Base-by-base conservation (phyloP, 1,284 basidiomycete species). In the Rhodotorula sp. region DNA sequence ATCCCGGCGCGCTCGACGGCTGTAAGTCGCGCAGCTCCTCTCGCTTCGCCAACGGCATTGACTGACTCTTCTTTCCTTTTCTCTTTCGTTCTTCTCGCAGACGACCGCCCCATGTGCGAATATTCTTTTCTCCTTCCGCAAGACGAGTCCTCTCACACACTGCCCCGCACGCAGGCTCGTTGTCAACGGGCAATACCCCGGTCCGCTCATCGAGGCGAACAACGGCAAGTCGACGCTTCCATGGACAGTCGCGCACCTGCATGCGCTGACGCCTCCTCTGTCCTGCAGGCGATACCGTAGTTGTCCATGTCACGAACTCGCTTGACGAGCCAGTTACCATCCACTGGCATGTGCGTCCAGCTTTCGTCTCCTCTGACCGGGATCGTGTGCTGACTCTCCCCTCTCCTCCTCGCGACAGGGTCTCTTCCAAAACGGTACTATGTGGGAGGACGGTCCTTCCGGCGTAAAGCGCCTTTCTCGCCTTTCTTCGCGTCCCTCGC, bases 181-280 rank as follows among this genome's bases (percentile, higher is more conserved):
- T 9, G 82, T 85, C 28, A 85, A 85, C 61, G 83, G 82, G 5
- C 78, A 81, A 65, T 83, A 76, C 57, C 84, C 84, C 1, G 85
- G 84, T 3, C 85, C 85, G 1, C 80, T 83, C 10, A 82, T 85
- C 62, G 82, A 85, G 68, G 83, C 80, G 2, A 85, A 85, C 75
- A 77, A 81, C 48, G 83, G 68, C 65, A 16, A 28, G 67, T 46
- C 34, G 7, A 16, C 37, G 8, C 31, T 31, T 26, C 28, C n/a
- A n/a, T n/a, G n/a, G n/a, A n/a, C n/a, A n/a, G n/a, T n/a, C n/a
- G n/a, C n/a, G n/a, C 24, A 2, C 13, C 11, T 11, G 34, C 26
- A 31, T 37, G 6, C 26, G 26, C 30, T 10, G 2, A 37, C 16
- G 22, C 34, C 6, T 11, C 31, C 2, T 5, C 15, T 16, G n/a